A percentile compares a stretch with the other conserved stretches of the same genome.
Evolutionary conservation across 257 asterid species (phyloP).

Genomic region (Osmanthus fragrans): DNA sequence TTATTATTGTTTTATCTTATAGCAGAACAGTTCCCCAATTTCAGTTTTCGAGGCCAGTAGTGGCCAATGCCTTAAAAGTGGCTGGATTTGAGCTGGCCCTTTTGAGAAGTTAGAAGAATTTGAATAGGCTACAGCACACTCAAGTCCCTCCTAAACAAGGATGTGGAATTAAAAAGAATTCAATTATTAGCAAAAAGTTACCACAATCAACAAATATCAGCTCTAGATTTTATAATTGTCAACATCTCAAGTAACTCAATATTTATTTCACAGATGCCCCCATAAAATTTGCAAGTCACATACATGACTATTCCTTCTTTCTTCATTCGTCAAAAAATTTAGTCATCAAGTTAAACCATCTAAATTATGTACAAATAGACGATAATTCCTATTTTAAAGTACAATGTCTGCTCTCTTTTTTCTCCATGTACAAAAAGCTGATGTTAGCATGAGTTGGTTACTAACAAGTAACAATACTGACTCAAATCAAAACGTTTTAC

Average conservation of each 20-base stretch:
- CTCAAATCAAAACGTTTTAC: conserved; percentile 41
- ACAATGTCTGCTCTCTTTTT: neutral
- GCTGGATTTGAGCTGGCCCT: neutral
- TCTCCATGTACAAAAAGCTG: neutral
- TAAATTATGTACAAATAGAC: neutral
- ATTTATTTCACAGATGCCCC: neutral
- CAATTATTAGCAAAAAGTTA: neutral
- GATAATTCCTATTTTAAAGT: neutral
- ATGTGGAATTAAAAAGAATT: neutral
- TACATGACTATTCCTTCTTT: conserved; percentile 16
- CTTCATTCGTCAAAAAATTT: neutral
- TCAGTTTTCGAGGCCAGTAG: conserved; percentile 14
- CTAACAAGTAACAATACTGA: neutral
- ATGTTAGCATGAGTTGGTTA: neutral
- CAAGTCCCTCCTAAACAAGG: conserved; percentile 14
- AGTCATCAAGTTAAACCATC: neutral
- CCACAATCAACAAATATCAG: neutral
- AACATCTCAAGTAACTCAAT: conserved; percentile 11
- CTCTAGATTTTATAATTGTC: neutral
- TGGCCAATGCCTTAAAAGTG: conserved; percentile 8
- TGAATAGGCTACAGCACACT: neutral
- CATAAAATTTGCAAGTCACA: neutral
- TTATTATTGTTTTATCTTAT: neutral
- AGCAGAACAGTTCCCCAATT: neutral
- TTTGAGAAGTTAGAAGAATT: conserved; percentile 9